Conservation (phyloP, 768 basidiomycete species). For the Collybia mongolica region DNA sequence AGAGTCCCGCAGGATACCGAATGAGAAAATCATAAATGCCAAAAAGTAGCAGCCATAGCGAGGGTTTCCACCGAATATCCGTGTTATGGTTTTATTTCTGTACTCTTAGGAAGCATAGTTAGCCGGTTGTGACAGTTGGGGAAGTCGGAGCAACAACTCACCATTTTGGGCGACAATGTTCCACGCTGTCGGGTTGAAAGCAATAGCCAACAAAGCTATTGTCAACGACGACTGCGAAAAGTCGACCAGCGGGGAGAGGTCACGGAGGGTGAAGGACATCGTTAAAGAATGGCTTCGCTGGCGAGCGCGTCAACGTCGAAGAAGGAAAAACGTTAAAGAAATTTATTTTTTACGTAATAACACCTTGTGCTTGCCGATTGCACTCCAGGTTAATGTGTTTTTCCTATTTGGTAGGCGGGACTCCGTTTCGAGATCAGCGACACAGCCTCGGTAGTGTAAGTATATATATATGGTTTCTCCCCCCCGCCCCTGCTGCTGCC, state of each 20-base stretch:
- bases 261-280: conserved; percentile 11
- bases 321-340: too few relatives aligned
- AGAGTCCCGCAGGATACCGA: conserved; percentile 83
- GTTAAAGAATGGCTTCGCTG: conserved; percentile 1
- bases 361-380: too few relatives aligned
- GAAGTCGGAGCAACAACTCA: conserved; percentile 30
- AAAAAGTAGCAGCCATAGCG: conserved; percentile 85
- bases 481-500: too few relatives aligned
- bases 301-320: too few relatives aligned
- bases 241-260: conserved; percentile 46
- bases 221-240: conserved; percentile 62
- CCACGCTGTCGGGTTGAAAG: conserved; percentile 95
- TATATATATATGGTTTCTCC: too few relatives aligned
- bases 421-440: too few relatives aligned
- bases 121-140: conserved; percentile 1
- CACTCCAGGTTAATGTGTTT: too few relatives aligned
- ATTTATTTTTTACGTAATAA: too few relatives aligned
- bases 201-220: conserved; percentile 64
- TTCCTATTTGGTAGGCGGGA: too few relatives aligned
- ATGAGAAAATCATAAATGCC: conserved; percentile 78
- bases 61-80: conserved; percentile 73
- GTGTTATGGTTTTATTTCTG: conserved; percentile 85
- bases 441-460: too few relatives aligned
- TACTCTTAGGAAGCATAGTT: conserved; percentile 40
- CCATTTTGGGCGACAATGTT: conserved; percentile 94